Conservation (phyloP, 495 filamentous ascomycete genomes). For the Achaetomiella virescens region DNA sequence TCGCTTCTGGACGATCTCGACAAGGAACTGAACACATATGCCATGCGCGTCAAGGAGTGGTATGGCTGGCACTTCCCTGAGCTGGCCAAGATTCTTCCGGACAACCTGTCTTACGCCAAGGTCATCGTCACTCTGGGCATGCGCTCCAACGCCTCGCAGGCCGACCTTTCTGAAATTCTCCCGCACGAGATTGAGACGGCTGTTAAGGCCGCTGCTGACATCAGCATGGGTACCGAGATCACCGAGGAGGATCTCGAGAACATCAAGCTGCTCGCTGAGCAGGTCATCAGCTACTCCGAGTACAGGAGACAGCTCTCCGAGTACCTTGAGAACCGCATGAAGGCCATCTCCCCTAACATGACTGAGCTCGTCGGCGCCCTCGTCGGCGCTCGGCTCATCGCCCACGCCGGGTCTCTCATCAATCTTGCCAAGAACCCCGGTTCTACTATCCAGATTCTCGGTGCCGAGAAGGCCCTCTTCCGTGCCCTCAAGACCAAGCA, state of each 20-base stretch:
- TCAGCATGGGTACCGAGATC: slow-evolving; percentile 98
- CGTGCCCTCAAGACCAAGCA: slow-evolving; percentile 98
- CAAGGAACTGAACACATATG: slow-evolving; percentile 97
- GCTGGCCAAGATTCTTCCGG: slow-evolving; percentile 91
- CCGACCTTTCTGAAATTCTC: slow-evolving; percentile 85
- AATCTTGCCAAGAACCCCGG: slow-evolving; percentile 95
- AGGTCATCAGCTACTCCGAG: slow-evolving; percentile 85
- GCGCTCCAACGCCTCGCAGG: slow-evolving; percentile 63
- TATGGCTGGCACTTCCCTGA: slow-evolving; percentile 99
- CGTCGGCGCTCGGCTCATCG: slow-evolving; percentile 90
- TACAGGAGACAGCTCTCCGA: slow-evolving; percentile 81
- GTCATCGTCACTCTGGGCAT: slow-evolving; percentile 85
- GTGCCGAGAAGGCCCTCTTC: slow-evolving; percentile 98
- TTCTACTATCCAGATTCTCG: slow-evolving; percentile 94
- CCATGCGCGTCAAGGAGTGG: slow-evolving; percentile 99
- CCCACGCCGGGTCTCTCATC: slow-evolving; percentile 91
- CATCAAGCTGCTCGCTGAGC: slow-evolving; percentile 83
- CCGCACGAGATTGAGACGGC: slow-evolving; percentile 92
- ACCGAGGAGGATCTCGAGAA: slow-evolving; percentile 80
- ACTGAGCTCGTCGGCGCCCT: slow-evolving; percentile 91
- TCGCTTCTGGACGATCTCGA: slow-evolving; percentile 90
- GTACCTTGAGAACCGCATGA: slow-evolving; percentile 91
- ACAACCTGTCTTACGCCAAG: slow-evolving; percentile 90
- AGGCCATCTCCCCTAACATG: slow-evolving; percentile 92
- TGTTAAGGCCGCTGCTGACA: slow-evolving; percentile 89